These are phyloP conservation scores for Parastagonospora avenae DNA, from an alignment of 2,329 filamentous ascomycete genomes.

Conservation along the genomic window DNA sequence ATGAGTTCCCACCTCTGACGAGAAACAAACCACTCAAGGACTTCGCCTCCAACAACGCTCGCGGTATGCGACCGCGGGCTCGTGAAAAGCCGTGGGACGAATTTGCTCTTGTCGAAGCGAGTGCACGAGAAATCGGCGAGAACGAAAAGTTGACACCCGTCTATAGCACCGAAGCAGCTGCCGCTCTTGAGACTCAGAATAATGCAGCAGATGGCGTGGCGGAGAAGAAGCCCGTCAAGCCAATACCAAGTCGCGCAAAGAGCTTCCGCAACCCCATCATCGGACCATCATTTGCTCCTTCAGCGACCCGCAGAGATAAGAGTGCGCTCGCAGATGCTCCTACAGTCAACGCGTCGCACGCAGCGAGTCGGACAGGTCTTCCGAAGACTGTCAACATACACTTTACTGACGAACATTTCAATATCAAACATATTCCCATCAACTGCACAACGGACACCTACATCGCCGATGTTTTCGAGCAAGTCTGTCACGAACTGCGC, in stretches of 20 bases:
- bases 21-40: constrained; percentile 75
- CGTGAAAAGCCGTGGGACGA: constrained; percentile 81
- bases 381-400: constrained; percentile 75
- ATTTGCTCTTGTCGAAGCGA: constrained; percentile 78
- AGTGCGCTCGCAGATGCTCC: constrained; percentile 52
- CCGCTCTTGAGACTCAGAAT: constrained; percentile 30
- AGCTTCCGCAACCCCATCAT: constrained; percentile 58
- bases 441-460: constrained; percentile 83
- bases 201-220: constrained; percentile 21
- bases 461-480: constrained; percentile 79
- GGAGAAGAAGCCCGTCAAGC: constrained; percentile 25
- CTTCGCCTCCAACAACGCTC: constrained; percentile 79
- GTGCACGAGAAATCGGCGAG: constrained; percentile 68
- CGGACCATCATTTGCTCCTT: constrained; percentile 54
- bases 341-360: constrained; percentile 48
- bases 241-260: constrained; percentile 43
- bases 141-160: constrained; percentile 72
- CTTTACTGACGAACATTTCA: constrained; percentile 72
- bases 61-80: constrained; percentile 66
- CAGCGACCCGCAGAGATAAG: constrained; percentile 54
- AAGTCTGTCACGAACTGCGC: constrained; percentile 76
- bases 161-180: constrained; percentile 61
- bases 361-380: constrained; percentile 65
- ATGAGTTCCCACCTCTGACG: constrained; percentile 80
- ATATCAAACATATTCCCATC: constrained; percentile 71